Conservation (phyloP, 208 protist genomes). For the Crithidia fasciculata region DNA sequence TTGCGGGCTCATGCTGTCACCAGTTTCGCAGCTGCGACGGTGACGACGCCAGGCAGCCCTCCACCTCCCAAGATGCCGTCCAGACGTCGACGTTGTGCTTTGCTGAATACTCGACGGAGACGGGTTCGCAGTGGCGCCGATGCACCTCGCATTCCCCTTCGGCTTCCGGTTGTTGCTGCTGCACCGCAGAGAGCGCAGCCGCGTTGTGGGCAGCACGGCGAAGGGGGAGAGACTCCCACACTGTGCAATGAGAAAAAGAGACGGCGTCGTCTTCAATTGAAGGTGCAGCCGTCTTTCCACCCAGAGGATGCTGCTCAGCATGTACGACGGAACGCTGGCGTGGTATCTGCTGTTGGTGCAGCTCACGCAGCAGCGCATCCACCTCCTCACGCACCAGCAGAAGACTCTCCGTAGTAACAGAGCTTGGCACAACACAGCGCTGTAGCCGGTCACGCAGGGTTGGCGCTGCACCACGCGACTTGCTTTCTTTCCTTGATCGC, state of each 20-base stretch:
- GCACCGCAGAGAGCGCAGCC: neutral
- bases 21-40: neutral
- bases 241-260: constrained; percentile 7
- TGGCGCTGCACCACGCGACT: neutral
- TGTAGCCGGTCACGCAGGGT: neutral
- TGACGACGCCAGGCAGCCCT: neutral
- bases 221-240: constrained; percentile 16
- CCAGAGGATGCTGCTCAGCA: too few relatives aligned
- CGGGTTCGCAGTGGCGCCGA: too few relatives aligned
- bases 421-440: neutral
- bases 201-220: neutral
- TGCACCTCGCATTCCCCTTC: neutral
- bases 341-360: neutral
- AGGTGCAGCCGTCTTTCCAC: too few relatives aligned
- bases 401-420: too few relatives aligned
- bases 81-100: neutral
- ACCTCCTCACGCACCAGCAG: neutral
- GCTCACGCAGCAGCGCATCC: neutral
- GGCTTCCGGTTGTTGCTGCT: neutral
- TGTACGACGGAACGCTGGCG: too few relatives aligned
- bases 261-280: too few relatives aligned
- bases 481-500: neutral
- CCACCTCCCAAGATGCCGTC: neutral
- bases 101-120: neutral
- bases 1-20: too few relatives aligned